Base-by-base conservation (phyloP, 148 eudicot species). In the Rhododendron mucronatum region DNA sequence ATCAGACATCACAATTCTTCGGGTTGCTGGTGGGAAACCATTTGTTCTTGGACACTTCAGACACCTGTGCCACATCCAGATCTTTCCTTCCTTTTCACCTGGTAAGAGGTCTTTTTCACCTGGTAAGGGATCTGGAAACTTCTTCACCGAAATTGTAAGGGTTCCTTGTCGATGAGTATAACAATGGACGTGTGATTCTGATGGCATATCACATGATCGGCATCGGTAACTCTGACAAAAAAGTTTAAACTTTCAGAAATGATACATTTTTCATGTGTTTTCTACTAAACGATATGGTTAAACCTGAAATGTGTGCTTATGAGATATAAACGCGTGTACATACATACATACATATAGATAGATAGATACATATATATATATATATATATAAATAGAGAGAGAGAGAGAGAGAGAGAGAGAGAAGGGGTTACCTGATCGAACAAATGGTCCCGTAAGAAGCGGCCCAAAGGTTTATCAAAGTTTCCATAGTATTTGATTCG, bases 51-150 rank as follows among this genome's bases (percentile, higher is more conserved):
- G 99, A 88, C 99, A 96, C 83, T 90, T 91, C 86, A 96, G 85
- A 93, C 99, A 96, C 86, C 99, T 93, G 76, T 95, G 99, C 99
- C 99, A 96, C 99, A 96, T 96, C 99, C 99, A 96, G 87, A 96
- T 94, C 92, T 95, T 96, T 83, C 99, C 98, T 80, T 96, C 98
- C 83, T 74, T 88, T 87, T 94, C 96, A 84, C 99, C 99, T 51
- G 96, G 95, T 87, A 96, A 91, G 73, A 91, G 85, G 84, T 91
- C 81, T 85, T 95, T 88, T 88, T 95, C 96, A 84, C 98, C 99
- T 47, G 95, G 95, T 87, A 95, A 90, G 73, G 90, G 83, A 83
- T 91, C 99, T 30, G 91, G 90, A 63, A 96, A 88, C 89, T 93
- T 95, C 93, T 95, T 96, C 53, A 96, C 99, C 21, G 99, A 96